These are phyloP conservation scores for Holtermanniella nyarrowii DNA, from an alignment of 768 basidiomycete species.

Conservation along the genomic window DNA sequence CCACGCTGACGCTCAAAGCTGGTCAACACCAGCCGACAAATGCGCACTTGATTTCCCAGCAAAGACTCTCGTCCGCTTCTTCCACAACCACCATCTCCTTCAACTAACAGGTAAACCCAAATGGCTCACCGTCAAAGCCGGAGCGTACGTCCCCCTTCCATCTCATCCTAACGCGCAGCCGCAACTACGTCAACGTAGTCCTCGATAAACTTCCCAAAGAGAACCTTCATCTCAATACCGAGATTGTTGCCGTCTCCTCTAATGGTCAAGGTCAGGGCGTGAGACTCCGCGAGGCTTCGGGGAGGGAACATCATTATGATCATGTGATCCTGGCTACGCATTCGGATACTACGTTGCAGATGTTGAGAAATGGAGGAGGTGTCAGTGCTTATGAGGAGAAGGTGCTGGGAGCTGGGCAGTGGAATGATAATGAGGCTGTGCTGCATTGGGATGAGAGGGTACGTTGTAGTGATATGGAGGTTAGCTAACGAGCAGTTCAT, in stretches of 20 bases:
- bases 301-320: conserved; percentile 49
- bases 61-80: conserved; percentile 58
- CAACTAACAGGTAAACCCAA: conserved; percentile 60
- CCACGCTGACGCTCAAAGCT: conserved; percentile 32
- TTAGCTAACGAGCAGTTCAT: conserved; percentile 48
- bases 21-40: conserved; percentile 64
- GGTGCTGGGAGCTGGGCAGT: conserved; percentile 53
- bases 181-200: conserved; percentile 58
- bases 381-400: conserved; percentile 49
- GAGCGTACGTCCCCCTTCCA: conserved; percentile 49
- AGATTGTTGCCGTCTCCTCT: conserved; percentile 46
- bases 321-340: conserved; percentile 62
- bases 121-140: conserved; percentile 63
- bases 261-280: conserved; percentile 38
- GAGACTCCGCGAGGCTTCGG: conserved; percentile 47
- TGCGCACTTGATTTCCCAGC: conserved; percentile 64
- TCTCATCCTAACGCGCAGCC: conserved; percentile 40
- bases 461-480: conserved; percentile 30
- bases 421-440: conserved; percentile 59
- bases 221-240: conserved; percentile 54
- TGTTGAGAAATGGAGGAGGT: conserved; percentile 46
- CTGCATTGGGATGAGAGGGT: conserved; percentile 58
- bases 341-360: conserved; percentile 52
- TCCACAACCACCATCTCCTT: conserved; percentile 64
- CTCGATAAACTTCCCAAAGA: conserved; percentile 48